Conservation (phyloP, 2,329 filamentous ascomycete species). For the Aureobasidium subglaciale region DNA sequence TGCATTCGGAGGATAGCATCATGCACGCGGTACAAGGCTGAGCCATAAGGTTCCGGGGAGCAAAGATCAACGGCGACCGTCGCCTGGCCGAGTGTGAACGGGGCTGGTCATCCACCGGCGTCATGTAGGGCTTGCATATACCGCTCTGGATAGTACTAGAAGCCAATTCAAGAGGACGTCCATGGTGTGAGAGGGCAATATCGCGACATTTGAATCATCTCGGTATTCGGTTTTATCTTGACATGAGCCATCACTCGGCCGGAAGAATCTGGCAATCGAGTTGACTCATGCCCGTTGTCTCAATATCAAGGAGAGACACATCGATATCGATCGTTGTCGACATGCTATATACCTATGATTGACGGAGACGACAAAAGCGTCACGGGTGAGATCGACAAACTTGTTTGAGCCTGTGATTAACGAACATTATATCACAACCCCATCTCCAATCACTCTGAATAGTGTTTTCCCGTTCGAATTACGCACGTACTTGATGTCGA, state of each 20-base stretch:
- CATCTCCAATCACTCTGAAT: background rate
- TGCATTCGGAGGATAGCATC: slow-evolving; percentile 1
- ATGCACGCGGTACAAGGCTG: slow-evolving; percentile 8
- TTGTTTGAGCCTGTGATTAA: background rate
- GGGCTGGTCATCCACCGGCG: background rate
- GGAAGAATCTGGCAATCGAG: background rate
- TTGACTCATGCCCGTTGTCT: background rate
- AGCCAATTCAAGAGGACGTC: background rate
- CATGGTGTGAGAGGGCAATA: background rate
- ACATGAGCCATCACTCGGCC: background rate
- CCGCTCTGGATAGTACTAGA: background rate
- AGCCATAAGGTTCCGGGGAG: slow-evolving; percentile 13
- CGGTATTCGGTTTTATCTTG: no score
- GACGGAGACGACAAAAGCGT: no score
- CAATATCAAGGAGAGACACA: background rate
- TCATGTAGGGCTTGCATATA: slow-evolving; percentile 8
- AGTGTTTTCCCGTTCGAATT: background rate
- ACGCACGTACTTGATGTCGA: slow-evolving; percentile 1
- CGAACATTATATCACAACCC: background rate
- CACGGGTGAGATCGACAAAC: no score
- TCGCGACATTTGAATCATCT: background rate
- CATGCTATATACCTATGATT: no score
- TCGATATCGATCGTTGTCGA: background rate
- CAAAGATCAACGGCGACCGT: slow-evolving; percentile 9
- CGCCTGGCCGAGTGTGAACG: background rate